These are phyloP conservation scores for Starmerella ratchasimensis DNA, from an alignment of 805 yeast species.

Conservation along the genomic window DNA sequence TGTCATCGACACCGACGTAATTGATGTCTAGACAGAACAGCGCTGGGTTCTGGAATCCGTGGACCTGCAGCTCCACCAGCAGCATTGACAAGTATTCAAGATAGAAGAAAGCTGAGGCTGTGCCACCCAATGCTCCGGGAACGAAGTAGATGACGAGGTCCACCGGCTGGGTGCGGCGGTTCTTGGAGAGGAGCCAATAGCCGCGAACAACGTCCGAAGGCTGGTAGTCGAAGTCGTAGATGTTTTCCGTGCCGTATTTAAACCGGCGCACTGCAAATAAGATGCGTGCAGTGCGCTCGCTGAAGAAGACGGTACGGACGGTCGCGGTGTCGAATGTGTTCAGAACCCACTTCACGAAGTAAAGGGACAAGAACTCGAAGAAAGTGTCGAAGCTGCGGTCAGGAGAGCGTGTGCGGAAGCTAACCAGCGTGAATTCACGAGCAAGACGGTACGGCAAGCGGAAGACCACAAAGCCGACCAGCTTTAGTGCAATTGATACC, in stretches of 20 bases:
- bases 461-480: constrained; percentile 13
- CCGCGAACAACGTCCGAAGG: constrained; percentile 22
- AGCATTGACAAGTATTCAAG: constrained; percentile 34
- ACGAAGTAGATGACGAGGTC: constrained; percentile 35
- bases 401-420: constrained; percentile 21
- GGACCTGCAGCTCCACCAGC: constrained; percentile 31
- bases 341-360: constrained; percentile 20
- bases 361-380: constrained; percentile 20
- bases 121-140: constrained; percentile 29
- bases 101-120: constrained; percentile 32
- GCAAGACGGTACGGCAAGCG: constrained; percentile 20
- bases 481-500: neutral
- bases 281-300: constrained; percentile 17
- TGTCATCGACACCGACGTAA: constrained; percentile 27
- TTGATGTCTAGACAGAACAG: constrained; percentile 30
- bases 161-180: constrained; percentile 21
- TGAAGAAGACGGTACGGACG: constrained; percentile 19
- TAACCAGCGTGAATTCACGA: constrained; percentile 17
- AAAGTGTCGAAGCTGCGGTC: constrained; percentile 18
- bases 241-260: constrained; percentile 23
- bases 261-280: constrained; percentile 21
- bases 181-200: constrained; percentile 26
- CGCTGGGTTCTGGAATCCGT: constrained; percentile 39
- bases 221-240: constrained; percentile 22
- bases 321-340: constrained; percentile 17